Base-by-base conservation (phyloP, 306 rosid species). In the Calophaca sinica region DNA sequence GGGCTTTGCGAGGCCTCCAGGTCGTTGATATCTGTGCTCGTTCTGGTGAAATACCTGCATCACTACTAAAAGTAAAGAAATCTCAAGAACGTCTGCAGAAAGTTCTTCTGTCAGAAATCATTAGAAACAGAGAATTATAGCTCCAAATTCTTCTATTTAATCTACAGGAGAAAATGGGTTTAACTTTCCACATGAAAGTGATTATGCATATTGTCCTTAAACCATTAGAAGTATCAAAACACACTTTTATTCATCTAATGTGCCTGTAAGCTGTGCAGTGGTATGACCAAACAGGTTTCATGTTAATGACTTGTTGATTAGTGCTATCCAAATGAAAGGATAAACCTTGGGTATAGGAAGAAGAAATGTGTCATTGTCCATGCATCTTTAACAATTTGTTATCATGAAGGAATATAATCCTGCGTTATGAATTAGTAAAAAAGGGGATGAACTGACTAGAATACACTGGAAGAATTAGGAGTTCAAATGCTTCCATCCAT, bases 191-290 rank as follows among this genome's bases (percentile, higher is more conserved):
- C 55, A 38, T 62, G 4, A 74, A 50, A 52, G 46, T 50, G 63
- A 20, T 61, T 50, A 55, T 57, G 71, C 44, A 49, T 76, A 31
- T 69, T 51, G 50, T 63, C 64, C 78, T 53, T 28, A 62, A 60
- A 48, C 51, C 50, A 62, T 36, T 42, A 46, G 60, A 28, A 13
- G 31, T 46, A 29, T 53, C 50, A 55, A 42, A 76, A 64, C 45
- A 6, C 41, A 26, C 77, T 10, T 71, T n/a, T 42, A 9, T 73
- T 45, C 12, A 45, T 60, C n/a, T 38, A 5, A 60, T 2, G 14
- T 20, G n/a, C 13, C 14, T 55, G 29, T 73, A 33, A 14, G 70
- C 52, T 26, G 14, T 48, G 45, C 2, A 44, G 57, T 29, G 3
- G 14, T n/a, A 35, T 67, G 63, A 57, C 7, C 55, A 72, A 51